Base-by-base conservation (phyloP, 1,139 yeast genomes). In the Candida glucosophila region DNA sequence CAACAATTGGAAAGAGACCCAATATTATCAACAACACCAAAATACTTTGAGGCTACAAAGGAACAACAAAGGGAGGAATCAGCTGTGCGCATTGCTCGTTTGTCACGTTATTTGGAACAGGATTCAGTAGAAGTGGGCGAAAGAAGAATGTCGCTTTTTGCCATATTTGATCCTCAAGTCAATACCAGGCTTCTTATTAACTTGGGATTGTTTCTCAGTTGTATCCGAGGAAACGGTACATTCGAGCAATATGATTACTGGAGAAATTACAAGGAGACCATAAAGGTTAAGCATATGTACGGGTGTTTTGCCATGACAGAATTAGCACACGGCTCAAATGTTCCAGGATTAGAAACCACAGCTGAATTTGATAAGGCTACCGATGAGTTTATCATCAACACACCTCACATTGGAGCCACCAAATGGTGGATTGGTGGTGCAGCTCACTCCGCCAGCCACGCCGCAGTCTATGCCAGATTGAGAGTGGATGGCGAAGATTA, bases 141-240 rank as follows among this genome's bases (percentile, higher is more conserved):
- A 38, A 46, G 49, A 32, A 47, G 68, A 36, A 49, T 62, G 35
- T 53, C 60, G 36, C 78, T 80, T 44, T 69, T 81, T 23, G 72
- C 76, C 27, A 62, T 76, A 17, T 64, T 47, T 33, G 68, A 74
- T 34, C 82, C 90, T 13, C 67, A 85, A 34, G 51, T 74, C 23
- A 81, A 54, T 29, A 62, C 57, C 35, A 44, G 67, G 43, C 43
- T 67, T 37, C 49, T 81, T 26, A 80, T 80, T 29, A 82, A 80
- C 53, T 61, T 74, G 43, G 86, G 85, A 5, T 62, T 80, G 31
- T 80, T 79, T 47, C 61, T 77, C 38, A 71, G 73, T 38, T 77
- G 86, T 36, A 55, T 80, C 33, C 72, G 69, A 39, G 88, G 90
- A 28, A 75, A 77, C 34, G 92, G 90, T 37, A 76, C 90, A 28